Base-by-base conservation (phyloP, 2,329 filamentous ascomycete species). In the Penicillium sp. region DNA sequence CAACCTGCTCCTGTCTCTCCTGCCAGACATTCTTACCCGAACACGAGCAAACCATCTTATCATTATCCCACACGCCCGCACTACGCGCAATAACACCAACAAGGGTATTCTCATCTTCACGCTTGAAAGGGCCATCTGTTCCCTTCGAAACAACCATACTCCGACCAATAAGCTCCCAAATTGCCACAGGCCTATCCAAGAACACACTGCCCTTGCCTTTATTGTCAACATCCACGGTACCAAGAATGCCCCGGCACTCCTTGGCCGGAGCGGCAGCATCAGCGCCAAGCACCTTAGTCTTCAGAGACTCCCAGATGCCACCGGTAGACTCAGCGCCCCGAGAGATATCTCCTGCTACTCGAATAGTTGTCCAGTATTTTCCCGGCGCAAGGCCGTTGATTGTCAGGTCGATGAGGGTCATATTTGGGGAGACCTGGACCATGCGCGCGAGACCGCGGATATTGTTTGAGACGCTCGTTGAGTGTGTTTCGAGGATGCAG, bases 21-120 rank as follows among this genome's bases (percentile, higher is more conserved):
- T 99, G 90, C 94, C 94, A 99, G 12, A 99, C 85, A 56, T 93
- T 97, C 85, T 97, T 97, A 4, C 94, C 94, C 38, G 92, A 96
- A 77, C 94, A 99, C 48, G 92, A 96, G 75, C 94, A 99, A 6
- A 99, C 93, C 45, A 90, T 96, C 83, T 97, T 99, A 73, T 97
- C 91, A 69, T 99, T 96, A 75, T 97, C 93, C 94, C 94, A 99
- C 61, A 96, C 89, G n/a, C 94, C 94, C 17, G 94, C 93, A 75
- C 93, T 97, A 71, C 94, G 83, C 49, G 94, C 94, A 77, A 99
- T 91, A 51, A 99, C 93, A 9, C 94, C 94, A 2, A 96, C 90
- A 50, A 97, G 80, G 21, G 92, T 96, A 73, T 96, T 86, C 55
- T 87, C 83, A 71, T 96, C 90, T 66, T 96, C 93, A 67, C 82